Evolutionary conservation across 2,329 filamentous ascomycete species (phyloP).

Genomic region (Talaromyces sp.): DNA sequence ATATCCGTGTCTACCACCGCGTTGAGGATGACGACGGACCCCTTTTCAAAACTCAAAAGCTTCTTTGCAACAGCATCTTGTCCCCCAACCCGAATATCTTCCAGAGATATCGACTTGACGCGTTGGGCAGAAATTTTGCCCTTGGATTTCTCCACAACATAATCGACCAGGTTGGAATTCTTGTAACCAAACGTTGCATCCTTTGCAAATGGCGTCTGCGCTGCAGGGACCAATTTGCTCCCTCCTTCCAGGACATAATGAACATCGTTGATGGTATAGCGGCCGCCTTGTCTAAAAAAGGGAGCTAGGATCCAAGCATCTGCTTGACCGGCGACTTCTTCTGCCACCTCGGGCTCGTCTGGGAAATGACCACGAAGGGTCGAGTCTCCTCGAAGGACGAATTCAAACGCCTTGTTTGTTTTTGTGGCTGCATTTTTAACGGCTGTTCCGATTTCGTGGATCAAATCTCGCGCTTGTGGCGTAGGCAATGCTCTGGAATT

Average conservation of each 20-base stretch:
- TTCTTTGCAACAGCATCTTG: conserved; percentile 37
- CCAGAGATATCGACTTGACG: conserved; percentile 40
- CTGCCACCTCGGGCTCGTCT: conserved; percentile 48
- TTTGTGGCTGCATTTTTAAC: conserved; percentile 40
- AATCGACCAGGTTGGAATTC: conserved; percentile 48
- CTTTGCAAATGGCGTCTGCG: conserved; percentile 50
- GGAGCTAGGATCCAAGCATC: conserved; percentile 53
- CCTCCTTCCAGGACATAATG: conserved; percentile 53
- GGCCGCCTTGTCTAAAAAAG: conserved; percentile 54
- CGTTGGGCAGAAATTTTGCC: conserved; percentile 34
- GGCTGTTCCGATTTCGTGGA: conserved; percentile 47
- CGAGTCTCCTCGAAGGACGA: conserved; percentile 53
- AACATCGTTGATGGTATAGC: conserved; percentile 52
- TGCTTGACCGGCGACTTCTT: conserved; percentile 44
- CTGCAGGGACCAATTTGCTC: conserved; percentile 42
- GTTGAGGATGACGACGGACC: conserved; percentile 39
- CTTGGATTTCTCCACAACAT: conserved; percentile 50
- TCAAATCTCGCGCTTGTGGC: conserved; percentile 41
- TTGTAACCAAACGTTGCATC: conserved; percentile 55
- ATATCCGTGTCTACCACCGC: conserved; percentile 51
- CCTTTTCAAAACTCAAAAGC: conserved; percentile 31
- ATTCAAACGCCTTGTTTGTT: conserved; percentile 41
- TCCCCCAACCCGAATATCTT: conserved; percentile 45
- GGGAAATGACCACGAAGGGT: conserved; percentile 55
- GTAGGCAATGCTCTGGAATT: conserved; percentile 54